These are phyloP conservation scores for Trametes maxima DNA, from an alignment of 768 basidiomycete species.

Conservation along the genomic window DNA sequence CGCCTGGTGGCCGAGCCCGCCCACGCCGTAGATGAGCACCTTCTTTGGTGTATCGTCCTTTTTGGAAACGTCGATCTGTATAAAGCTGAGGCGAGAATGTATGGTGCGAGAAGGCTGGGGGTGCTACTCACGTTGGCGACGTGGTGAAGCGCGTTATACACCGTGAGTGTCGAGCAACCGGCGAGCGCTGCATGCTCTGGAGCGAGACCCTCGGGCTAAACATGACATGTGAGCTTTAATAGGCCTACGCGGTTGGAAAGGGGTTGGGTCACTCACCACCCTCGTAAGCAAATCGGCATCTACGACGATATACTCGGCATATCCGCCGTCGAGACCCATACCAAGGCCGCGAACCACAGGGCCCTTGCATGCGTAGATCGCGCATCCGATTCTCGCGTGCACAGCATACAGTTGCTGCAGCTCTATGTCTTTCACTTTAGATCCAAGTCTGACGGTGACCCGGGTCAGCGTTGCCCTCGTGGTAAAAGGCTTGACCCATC, in stretches of 20 bases:
- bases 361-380: not conserved
- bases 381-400: no score
- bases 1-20: conserved; percentile 16
- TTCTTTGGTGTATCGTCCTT: no score
- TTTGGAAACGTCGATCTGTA: no score
- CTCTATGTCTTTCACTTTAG: not conserved
- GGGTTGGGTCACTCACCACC: not conserved
- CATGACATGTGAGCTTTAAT: no score
- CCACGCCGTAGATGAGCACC: conserved; percentile 16
- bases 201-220: conserved; percentile 1
- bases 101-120: no score
- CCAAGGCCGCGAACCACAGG: not conserved
- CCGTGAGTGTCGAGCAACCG: not conserved
- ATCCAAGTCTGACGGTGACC: not conserved
- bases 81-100: no score
- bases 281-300: not conserved
- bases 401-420: conserved; percentile 1
- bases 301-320: conserved; percentile 11
- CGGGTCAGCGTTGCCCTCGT: not conserved
- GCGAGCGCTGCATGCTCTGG: not conserved
- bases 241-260: no score
- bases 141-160: conserved; percentile 7
- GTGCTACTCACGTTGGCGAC: conserved; percentile 10
- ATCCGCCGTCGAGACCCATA: conserved; percentile 7
- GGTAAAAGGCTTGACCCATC: not conserved